Percentiles rank a stretch among this genome's conserved stretches.
phyloP scores from a whole-genome alignment of 257 asterid species.

The Nicotiana sylvestris region DNA sequence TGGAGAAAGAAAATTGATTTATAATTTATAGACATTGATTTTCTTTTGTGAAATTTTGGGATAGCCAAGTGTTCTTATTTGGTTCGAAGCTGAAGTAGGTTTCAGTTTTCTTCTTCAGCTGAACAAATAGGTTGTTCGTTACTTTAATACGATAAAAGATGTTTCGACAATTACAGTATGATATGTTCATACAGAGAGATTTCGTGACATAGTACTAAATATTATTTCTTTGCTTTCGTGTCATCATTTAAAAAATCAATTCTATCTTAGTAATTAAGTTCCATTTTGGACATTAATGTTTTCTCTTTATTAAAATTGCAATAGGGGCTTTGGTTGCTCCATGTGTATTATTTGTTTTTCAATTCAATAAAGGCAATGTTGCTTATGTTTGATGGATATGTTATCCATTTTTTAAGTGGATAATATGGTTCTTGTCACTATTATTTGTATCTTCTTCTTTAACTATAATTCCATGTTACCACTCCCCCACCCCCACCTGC shows the following conservation, averaged over 20 bases:
- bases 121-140: conserved; percentile 1
- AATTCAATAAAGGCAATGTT: not conserved
- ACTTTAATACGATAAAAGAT: not conserved
- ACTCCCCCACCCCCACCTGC: not conserved
- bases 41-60: not conserved
- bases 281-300: not conserved
- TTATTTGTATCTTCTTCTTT: not conserved
- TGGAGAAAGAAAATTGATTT: not conserved
- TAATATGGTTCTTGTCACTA: not conserved
- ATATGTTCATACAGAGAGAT: not conserved
- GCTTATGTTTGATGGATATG: not conserved
- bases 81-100: conserved; percentile 1
- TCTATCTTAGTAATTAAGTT: conserved; percentile 1
- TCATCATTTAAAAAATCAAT: not conserved
- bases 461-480: not conserved
- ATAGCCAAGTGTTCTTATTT: not conserved
- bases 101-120: conserved; percentile 4
- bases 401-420: too few species aligned
- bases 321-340: not conserved
- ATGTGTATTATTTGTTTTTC: not conserved
- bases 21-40: not conserved
- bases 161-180: not conserved
- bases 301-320: not conserved
- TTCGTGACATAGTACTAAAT: not conserved
- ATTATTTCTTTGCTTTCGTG: not conserved